Evolutionary conservation across 208 protist species (phyloP).

Genomic region (Trypanosoma mega): DNA sequence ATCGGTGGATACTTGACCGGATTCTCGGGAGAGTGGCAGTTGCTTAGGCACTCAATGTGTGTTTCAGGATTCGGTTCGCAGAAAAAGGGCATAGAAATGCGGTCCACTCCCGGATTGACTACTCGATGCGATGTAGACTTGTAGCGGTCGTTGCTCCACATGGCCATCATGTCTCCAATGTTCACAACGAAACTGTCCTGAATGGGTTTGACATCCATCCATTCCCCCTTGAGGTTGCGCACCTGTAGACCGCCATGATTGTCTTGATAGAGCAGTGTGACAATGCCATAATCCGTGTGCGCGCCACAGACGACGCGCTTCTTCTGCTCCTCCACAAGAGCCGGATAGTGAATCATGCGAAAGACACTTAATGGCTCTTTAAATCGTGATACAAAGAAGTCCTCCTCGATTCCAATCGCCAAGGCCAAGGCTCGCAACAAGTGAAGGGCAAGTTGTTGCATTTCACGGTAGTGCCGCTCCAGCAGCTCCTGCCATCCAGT

Average conservation of each 20-base stretch:
- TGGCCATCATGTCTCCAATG: conserved; percentile 88
- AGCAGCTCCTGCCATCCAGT: conserved; percentile 54
- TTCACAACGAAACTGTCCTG: conserved; percentile 75
- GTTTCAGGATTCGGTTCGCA: conserved; percentile 75
- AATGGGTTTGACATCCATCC: conserved; percentile 62
- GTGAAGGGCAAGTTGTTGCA: conserved; percentile 44
- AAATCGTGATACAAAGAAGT: conserved; percentile 65
- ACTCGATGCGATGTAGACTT: conserved; percentile 75
- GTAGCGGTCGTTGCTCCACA: conserved; percentile 81
- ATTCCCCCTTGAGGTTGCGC: conserved; percentile 51
- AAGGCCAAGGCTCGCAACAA: conserved; percentile 64
- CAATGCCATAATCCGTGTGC: conserved; percentile 83
- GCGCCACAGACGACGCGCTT: conserved; percentile 47
- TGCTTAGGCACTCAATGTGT: conserved; percentile 54
- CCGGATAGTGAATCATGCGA: conserved; percentile 78
- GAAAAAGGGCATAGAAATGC: conserved; percentile 86
- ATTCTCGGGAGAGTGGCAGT: conserved; percentile 60
- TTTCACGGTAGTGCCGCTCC: conserved; percentile 60
- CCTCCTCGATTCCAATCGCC: conserved; percentile 44
- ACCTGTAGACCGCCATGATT: conserved; percentile 54
- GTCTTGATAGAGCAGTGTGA: conserved; percentile 83
- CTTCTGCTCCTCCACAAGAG: conserved; percentile 39
- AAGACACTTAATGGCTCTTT: conserved; percentile 67
- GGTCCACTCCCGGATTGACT: conserved; percentile 58
- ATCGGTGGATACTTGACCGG: conserved; percentile 59